These are phyloP conservation scores for Leccinum ochraceum DNA, from an alignment of 768 basidiomycete genomes.

Conservation along the genomic window DNA sequence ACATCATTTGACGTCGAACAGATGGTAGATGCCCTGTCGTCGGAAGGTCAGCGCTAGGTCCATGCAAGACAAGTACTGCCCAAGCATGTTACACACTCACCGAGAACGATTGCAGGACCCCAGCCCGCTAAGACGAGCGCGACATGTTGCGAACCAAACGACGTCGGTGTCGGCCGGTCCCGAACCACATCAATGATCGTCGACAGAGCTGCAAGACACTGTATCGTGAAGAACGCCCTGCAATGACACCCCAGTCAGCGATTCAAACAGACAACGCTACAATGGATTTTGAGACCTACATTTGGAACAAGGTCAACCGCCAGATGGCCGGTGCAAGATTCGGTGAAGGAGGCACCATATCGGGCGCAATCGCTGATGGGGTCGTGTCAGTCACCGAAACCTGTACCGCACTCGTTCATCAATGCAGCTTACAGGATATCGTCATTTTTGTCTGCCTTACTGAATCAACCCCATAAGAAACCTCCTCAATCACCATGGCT, in stretches of 20 bases:
- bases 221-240: conserved; percentile 46
- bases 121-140: conserved; percentile 59
- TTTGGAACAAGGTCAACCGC: conserved; percentile 56
- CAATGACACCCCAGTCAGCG: conserved; percentile 5
- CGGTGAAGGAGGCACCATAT: background rate
- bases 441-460: conserved; percentile 3
- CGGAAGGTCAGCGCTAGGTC: conserved; percentile 1
- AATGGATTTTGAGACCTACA: conserved; percentile 31
- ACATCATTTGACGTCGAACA: conserved; percentile 40
- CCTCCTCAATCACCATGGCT: background rate
- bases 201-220: conserved; percentile 50
- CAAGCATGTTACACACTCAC: conserved; percentile 31
- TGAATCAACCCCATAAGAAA: background rate
- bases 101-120: conserved; percentile 58
- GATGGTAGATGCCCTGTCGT: conserved; percentile 38
- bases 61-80: background rate
- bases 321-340: conserved; percentile 47
- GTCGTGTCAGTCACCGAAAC: background rate
- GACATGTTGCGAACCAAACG: conserved; percentile 68
- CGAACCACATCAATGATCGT: conserved; percentile 51
- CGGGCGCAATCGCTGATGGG: conserved; percentile 4
- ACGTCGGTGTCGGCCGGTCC: conserved; percentile 40
- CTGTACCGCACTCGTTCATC: background rate
- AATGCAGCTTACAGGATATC: conserved; percentile 13
- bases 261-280: background rate